These are phyloP conservation scores for Hypoxylon crocopeplum DNA, from an alignment of 495 filamentous ascomycete species.

Conservation along the genomic window DNA sequence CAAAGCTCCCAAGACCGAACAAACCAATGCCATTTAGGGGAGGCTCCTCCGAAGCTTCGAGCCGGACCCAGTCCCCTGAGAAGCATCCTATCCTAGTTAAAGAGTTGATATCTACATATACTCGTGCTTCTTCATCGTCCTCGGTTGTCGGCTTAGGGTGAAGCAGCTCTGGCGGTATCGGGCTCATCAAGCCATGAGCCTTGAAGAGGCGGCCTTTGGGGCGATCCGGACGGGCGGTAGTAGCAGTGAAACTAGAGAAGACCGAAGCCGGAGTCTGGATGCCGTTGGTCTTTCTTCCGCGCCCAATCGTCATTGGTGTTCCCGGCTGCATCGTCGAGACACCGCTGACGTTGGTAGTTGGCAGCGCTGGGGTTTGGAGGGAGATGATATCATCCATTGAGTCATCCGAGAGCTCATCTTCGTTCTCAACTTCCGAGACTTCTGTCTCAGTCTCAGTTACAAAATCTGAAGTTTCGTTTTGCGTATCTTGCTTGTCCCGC, in stretches of 20 bases:
- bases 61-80: constrained; percentile 95
- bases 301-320: constrained; percentile 70
- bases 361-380: constrained; percentile 76
- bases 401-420: constrained; percentile 74
- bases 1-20: constrained; percentile 61
- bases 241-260: constrained; percentile 81
- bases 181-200: constrained; percentile 73
- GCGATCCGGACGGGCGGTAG: constrained; percentile 73
- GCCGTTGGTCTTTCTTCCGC: constrained; percentile 67
- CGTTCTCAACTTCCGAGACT: constrained; percentile 64
- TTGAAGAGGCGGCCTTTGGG: constrained; percentile 70
- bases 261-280: constrained; percentile 80
- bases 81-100: constrained; percentile 92
- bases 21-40: constrained; percentile 63
- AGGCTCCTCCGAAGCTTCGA: constrained; percentile 76
- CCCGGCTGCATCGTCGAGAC: constrained; percentile 75
- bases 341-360: constrained; percentile 68
- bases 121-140: constrained; percentile 85
- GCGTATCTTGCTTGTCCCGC: constrained; percentile 52
- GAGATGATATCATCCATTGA: constrained; percentile 85
- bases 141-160: constrained; percentile 77
- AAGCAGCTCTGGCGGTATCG: constrained; percentile 77
- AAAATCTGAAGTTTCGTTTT: constrained; percentile 51
- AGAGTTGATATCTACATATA: constrained; percentile 86
- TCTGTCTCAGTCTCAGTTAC: constrained; percentile 65